Base-by-base conservation (phyloP, 768 basidiomycete genomes). In the Pleurotus citrinopileatus region DNA sequence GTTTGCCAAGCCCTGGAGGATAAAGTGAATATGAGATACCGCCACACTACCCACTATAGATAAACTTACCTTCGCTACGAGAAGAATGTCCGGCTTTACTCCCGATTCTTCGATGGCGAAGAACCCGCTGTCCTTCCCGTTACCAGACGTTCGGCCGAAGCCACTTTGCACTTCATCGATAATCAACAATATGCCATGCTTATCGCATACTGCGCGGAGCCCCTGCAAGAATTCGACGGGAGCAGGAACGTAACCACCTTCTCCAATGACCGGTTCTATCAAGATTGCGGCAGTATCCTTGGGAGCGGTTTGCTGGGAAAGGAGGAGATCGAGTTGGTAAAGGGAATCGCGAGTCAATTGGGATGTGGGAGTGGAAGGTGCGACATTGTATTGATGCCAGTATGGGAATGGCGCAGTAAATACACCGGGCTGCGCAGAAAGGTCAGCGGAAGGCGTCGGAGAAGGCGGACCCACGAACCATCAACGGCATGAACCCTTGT, bases 201-300 rank as follows among this genome's bases (percentile, higher is more conserved):
- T 77, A 65, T 97, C 92, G 68, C 95, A 98, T n/a, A 94, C 76
- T 48, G 77, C 75, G 56, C 94, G 77, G 42, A 98, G 70, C 19
- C 91, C 92, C 42, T 81, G 77, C 55, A 98, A 68, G 74, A 90
- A 98, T 19, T 82, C 81, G 1, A 82, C 64, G 0, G 94, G 91
- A 0, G 94, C 91, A 25, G 91, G 86, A 13, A 97, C 90, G 68
- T 98, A 98, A 1, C 96, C 96, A 29, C 96, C 96, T 69, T 98
- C 96, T 22, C 94, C 95, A 26, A 98, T 77, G 1, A 98, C 87
- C 37, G 96, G 91, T 75, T 98, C 96, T 37, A 98, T 70, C 58
- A 98, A 71, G 63, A 98, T 87, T n/a, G 94, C 94, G 1, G 95
- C 93, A 0, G 94, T 95, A 66, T 98, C 95, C 3, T 71, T 68